Evolutionary conservation across 2,329 filamentous ascomycete species (phyloP).

Genomic region (Polychaeton citri): DNA sequence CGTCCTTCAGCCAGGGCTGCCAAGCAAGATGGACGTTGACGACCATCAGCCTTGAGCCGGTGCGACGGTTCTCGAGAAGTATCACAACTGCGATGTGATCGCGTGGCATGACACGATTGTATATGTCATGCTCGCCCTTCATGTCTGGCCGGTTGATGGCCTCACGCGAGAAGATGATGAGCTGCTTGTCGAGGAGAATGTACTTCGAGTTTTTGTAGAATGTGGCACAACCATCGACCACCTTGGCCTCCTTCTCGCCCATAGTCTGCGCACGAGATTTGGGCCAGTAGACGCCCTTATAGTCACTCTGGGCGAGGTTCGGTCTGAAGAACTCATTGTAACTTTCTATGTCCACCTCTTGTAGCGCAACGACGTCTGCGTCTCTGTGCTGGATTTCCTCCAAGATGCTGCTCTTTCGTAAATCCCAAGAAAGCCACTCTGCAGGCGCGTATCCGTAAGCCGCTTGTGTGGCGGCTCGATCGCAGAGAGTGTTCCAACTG

Average conservation of each 20-base stretch:
- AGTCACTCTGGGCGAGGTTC: conserved; percentile 73
- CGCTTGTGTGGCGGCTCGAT: conserved; percentile 74
- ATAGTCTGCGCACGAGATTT: conserved; percentile 85
- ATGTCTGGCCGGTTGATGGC: conserved; percentile 93
- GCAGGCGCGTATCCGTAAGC: conserved; percentile 86
- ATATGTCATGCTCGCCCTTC: conserved; percentile 94
- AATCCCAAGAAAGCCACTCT: conserved; percentile 72
- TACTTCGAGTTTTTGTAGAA: conserved; percentile 96
- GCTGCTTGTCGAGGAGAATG: conserved; percentile 82
- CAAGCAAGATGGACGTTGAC: conserved; percentile 92
- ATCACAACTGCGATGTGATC: conserved; percentile 90
- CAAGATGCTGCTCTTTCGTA: conserved; percentile 68
- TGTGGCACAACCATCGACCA: conserved; percentile 91
- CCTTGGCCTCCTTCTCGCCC: conserved; percentile 72
- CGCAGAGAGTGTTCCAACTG: conserved; percentile 92
- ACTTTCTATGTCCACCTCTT: conserved; percentile 84
- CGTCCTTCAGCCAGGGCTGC: conserved; percentile 81
- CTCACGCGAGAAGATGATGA: conserved; percentile 81
- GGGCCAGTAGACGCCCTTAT: conserved; percentile 88
- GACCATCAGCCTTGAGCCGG: conserved; percentile 82
- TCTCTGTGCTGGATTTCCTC: conserved; percentile 67
- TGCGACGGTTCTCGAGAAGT: conserved; percentile 83
- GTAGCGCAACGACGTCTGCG: conserved; percentile 81
- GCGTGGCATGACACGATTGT: conserved; percentile 96
- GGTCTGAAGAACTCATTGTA: conserved; percentile 85